Percentiles rank a stretch among this genome's conserved stretches.
Conservation (phyloP, 768 basidiomycete species). For the Boletus vermiculosoides region DNA sequence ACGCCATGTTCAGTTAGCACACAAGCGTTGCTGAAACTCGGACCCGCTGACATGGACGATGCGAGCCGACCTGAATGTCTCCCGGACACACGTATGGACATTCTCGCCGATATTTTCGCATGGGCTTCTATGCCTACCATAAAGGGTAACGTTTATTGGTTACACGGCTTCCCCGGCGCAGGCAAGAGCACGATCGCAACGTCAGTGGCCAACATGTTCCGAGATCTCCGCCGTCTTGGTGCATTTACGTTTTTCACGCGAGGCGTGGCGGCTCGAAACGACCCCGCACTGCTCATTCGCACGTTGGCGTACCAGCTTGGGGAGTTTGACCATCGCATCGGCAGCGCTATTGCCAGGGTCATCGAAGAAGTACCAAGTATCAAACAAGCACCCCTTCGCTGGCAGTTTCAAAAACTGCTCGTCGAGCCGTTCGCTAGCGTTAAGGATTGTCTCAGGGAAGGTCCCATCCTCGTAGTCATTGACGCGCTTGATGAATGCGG, state of each 20-base stretch:
- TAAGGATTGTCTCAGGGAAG: slow-evolving; percentile 18
- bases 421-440: slow-evolving; percentile 29
- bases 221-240: slow-evolving; percentile 34
- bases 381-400: slow-evolving; percentile 26
- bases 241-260: slow-evolving; percentile 38
- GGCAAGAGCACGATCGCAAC: slow-evolving; percentile 39
- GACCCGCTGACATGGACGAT: slow-evolving; percentile 32
- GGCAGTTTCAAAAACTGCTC: slow-evolving; percentile 36
- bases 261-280: slow-evolving; percentile 27
- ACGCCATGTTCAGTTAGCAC: slow-evolving; percentile 8
- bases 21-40: slow-evolving; percentile 26
- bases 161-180: slow-evolving; percentile 36
- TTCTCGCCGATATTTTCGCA: slow-evolving; percentile 25
- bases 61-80: slow-evolving; percentile 27
- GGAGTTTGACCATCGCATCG: slow-evolving; percentile 32
- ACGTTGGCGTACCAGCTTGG: slow-evolving; percentile 37
- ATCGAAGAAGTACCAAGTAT: slow-evolving; percentile 31
- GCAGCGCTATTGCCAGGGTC: slow-evolving; percentile 23
- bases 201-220: slow-evolving; percentile 34
- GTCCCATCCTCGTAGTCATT: slow-evolving; percentile 34
- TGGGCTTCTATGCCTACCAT: slow-evolving; percentile 24
- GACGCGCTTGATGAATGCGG: slow-evolving; percentile 38
- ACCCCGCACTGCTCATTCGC: slow-evolving; percentile 32
- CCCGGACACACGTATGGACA: slow-evolving; percentile 32
- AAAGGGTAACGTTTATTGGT: slow-evolving; percentile 31